A percentile compares a stretch with the other conserved stretches of the same genome.
Evolutionary conservation across 371 early-diverging fungal species (phyloP).

Genomic region (Mortierella sp.): DNA sequence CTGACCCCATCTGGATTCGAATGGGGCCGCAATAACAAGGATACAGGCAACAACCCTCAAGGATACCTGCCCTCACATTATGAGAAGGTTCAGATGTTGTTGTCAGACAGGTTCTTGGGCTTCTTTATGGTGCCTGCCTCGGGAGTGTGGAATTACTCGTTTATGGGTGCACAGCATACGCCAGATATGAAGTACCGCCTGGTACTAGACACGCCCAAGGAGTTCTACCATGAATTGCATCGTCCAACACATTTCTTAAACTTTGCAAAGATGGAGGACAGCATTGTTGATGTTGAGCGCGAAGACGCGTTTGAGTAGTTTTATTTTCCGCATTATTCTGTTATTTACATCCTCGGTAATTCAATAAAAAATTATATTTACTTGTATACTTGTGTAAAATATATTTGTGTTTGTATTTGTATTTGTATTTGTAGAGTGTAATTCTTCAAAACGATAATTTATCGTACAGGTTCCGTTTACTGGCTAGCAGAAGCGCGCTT

Average conservation of each 20-base stretch:
- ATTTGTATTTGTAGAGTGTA: too few species aligned
- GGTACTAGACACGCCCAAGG: conserved; percentile 92
- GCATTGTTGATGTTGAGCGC: conserved; percentile 72
- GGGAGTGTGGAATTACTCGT: conserved; percentile 97
- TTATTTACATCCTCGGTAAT: background rate
- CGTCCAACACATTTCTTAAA: conserved; percentile 96
- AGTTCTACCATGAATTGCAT: conserved; percentile 97
- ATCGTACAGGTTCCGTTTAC: background rate
- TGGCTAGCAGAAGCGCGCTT: conserved; percentile 43
- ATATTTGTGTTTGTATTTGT: background rate
- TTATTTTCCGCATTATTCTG: background rate
- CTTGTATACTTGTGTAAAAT: background rate
- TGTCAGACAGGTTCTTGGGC: conserved; percentile 96
- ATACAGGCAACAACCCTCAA: conserved; percentile 82
- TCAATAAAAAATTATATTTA: conserved; percentile 8
- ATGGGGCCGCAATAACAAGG: conserved; percentile 92
- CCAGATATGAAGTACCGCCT: conserved; percentile 93
- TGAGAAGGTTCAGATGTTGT: conserved; percentile 95
- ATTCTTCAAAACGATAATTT: too few species aligned
- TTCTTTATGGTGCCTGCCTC: conserved; percentile 98
- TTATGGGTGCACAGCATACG: conserved; percentile 93
- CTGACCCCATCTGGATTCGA: conserved; percentile 95
- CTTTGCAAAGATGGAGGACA: conserved; percentile 89
- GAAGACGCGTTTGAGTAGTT: conserved; percentile 80
- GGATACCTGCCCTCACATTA: conserved; percentile 92